A percentile compares a stretch with the other conserved stretches of the same genome.
Evolutionary conservation across 805 yeast genomes (phyloP).

Genomic region (Lipomyces lipofer): DNA sequence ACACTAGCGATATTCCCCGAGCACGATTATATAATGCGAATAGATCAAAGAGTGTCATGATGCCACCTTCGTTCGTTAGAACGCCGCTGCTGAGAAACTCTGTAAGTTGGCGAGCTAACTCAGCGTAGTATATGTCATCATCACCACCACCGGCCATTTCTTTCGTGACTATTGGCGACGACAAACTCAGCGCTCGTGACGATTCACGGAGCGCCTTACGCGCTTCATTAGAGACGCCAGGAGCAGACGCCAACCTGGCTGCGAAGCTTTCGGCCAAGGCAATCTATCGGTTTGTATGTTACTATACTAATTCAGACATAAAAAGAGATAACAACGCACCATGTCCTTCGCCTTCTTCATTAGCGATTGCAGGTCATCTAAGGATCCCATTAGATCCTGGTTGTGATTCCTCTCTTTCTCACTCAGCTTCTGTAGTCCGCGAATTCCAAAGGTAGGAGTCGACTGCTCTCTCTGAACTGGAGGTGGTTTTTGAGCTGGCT

Average conservation of each 20-base stretch:
- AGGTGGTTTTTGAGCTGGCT: background rate
- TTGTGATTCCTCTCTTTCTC: conserved; percentile 57
- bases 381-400: conserved; percentile 63
- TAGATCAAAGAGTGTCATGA: conserved; percentile 61
- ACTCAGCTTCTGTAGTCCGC: conserved; percentile 62
- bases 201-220: conserved; percentile 41
- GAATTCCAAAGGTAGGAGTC: conserved; percentile 55
- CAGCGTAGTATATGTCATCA: conserved; percentile 45
- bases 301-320: too few species aligned
- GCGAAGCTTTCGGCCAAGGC: conserved; percentile 46
- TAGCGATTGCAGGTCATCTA: conserved; percentile 73
- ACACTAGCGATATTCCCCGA: conserved; percentile 62
- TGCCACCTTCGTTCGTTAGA: conserved; percentile 54
- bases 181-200: conserved; percentile 38
- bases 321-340: too few species aligned
- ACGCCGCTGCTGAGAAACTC: conserved; percentile 58
- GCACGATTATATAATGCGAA: conserved; percentile 64
- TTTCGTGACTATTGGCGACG: conserved; percentile 37
- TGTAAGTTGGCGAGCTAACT: conserved; percentile 73
- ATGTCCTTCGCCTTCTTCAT: conserved; percentile 79
- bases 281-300: too few species aligned
- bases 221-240: conserved; percentile 41
- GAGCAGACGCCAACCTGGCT: conserved; percentile 34
- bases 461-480: background rate
- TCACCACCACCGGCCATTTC: conserved; percentile 41